Evolutionary conservation across 495 filamentous ascomycete genomes (phyloP).

Genomic region (Filosporella fistucella): DNA sequence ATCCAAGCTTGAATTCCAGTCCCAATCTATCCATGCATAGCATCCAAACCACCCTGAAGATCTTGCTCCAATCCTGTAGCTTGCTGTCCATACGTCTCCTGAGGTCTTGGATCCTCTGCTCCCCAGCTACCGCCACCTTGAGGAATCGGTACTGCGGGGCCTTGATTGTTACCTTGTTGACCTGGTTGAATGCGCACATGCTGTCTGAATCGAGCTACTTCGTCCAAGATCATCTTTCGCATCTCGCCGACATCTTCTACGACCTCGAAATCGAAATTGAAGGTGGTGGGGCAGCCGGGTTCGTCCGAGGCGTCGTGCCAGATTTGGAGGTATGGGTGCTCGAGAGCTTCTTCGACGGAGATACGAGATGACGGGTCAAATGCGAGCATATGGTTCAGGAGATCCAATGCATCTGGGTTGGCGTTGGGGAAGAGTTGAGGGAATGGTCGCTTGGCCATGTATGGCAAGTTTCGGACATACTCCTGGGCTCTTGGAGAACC

Average conservation of each 20-base stretch:
- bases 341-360: conserved; percentile 86
- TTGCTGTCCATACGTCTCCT: conserved; percentile 60
- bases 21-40: conserved; percentile 26
- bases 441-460: conserved; percentile 92
- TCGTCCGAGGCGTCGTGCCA: conserved; percentile 98
- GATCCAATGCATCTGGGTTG: conserved; percentile 92
- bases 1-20: neutral
- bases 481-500: conserved; percentile 95
- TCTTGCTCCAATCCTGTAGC: conserved; percentile 74
- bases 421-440: conserved; percentile 84
- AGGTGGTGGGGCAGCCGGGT: conserved; percentile 84
- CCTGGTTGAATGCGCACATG: conserved; percentile 64
- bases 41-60: conserved; percentile 77
- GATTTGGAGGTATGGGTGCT: conserved; percentile 94
- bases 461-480: conserved; percentile 96
- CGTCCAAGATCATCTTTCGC: conserved; percentile 94
- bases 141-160: conserved; percentile 22
- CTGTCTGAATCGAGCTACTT: conserved; percentile 79
- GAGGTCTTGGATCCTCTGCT: conserved; percentile 82
- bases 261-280: conserved; percentile 97
- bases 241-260: conserved; percentile 90
- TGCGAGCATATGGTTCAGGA: conserved; percentile 93
- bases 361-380: conserved; percentile 92
- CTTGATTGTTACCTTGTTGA: conserved; percentile 19
- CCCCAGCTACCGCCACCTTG: conserved; percentile 55